Base-by-base conservation (phyloP, 2,329 filamentous ascomycete species). In the Venturia oleaginea region DNA sequence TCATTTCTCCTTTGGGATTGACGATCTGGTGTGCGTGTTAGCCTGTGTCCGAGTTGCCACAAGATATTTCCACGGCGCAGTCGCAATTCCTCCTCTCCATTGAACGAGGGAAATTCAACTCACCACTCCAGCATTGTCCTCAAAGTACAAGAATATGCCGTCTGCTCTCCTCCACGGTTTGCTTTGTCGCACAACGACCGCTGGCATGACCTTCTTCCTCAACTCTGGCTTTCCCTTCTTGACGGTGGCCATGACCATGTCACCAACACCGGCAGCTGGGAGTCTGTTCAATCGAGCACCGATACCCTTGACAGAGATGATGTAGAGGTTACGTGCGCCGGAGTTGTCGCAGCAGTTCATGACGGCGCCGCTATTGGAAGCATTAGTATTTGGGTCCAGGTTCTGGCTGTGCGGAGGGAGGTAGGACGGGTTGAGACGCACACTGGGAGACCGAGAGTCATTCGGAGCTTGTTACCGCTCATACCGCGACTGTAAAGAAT, bases 261-360 rank as follows among this genome's bases (percentile, higher is more conserved):
- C 94, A 76, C 94, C 94, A 75, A 97, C 93, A 86, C 94, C 94
- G 73, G 90, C 94, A 76, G 94, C 93, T 73, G 93, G 93, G 77
- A 99, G 87, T 80, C 93, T 88, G 88, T 97, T 97, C 75, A 97
- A 89, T 74, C 93, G 92, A 73, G 93, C 93, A 85, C 93, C 93
- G 78, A 94, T 92, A 82, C 93, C 93, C 87, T 96, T 96, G 83
- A 99, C 93, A 80, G 93, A 90, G 84, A 99, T 97, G 87, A 97
- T 97, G 91, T 97, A 99, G 72, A 99, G 85, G 84, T 97, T 97
- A 75, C 92, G 92, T 77, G 93, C 93, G 77, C 93, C 93, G 68
- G 92, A 97, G 91, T 97, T 97, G 86, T 99, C 94, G 79, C 88
- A 91, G 89, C 94, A 99, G 87, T 99, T 99, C 91, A 99, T 96